Percentiles rank a stretch among this genome's conserved stretches.
Evolutionary conservation across 1,284 basidiomycete genomes (phyloP).

Genomic region (Athelia psychrophila): DNA sequence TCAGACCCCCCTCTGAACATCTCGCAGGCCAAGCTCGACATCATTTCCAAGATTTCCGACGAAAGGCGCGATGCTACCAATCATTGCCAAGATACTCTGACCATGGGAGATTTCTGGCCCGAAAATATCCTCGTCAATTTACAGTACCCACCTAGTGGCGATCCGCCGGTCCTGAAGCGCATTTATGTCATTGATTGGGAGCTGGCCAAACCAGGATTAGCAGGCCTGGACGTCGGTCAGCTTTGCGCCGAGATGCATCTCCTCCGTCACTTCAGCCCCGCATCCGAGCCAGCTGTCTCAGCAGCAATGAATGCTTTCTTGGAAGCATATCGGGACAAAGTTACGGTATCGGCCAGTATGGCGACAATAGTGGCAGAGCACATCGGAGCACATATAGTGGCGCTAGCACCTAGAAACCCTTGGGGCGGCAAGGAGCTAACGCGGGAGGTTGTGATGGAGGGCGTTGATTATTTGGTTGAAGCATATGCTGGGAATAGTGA

Average conservation of each 20-base stretch:
- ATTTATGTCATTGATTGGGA: slow-evolving; percentile 64
- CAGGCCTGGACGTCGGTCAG: slow-evolving; percentile 56
- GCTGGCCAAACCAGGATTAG: slow-evolving; percentile 45
- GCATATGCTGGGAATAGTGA: slow-evolving; percentile 26
- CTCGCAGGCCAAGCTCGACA: slow-evolving; percentile 30
- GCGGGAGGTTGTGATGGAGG: slow-evolving; percentile 44
- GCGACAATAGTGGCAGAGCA: slow-evolving; percentile 34
- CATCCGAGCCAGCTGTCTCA: slow-evolving; percentile 28
- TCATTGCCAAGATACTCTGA: slow-evolving; percentile 31
- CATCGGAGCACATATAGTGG: slow-evolving; percentile 47
- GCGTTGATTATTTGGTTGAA: slow-evolving; percentile 39
- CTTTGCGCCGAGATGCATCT: slow-evolving; percentile 55
- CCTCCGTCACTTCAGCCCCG: slow-evolving; percentile 41
- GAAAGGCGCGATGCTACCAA: slow-evolving; percentile 32
- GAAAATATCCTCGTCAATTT: slow-evolving; percentile 53
- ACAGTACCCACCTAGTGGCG: slow-evolving; percentile 15
- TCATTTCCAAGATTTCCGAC: slow-evolving; percentile 32
- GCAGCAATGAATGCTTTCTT: slow-evolving; percentile 40
- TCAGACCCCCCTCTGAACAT: slow-evolving; percentile 38
- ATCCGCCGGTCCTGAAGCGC: slow-evolving; percentile 23
- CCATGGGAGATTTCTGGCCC: slow-evolving; percentile 68
- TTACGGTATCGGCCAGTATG: slow-evolving; percentile 13
- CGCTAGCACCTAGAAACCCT: slow-evolving; percentile 37
- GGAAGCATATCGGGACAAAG: slow-evolving; percentile 32
- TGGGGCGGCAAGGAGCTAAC: slow-evolving; percentile 46